phyloP scores from a whole-genome alignment of 140 eudicot genomes.

The Cichorium intybus region DNA sequence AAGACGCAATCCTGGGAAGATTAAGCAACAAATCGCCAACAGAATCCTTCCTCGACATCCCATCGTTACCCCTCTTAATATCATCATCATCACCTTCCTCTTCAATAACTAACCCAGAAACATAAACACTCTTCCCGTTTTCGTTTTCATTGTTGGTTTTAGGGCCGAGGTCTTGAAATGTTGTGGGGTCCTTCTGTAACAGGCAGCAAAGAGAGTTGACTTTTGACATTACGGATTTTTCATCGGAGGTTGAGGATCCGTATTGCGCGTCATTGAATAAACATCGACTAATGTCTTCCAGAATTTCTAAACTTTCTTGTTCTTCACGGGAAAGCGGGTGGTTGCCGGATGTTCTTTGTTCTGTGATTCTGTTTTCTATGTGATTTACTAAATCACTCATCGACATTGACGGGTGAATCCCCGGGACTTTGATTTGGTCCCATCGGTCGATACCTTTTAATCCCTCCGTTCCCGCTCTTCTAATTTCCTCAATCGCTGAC shows the following conservation, averaged over 20 bases:
- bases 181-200: slow-evolving; percentile 60
- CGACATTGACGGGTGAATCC: slow-evolving; percentile 75
- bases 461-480: slow-evolving; percentile 39
- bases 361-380: slow-evolving; percentile 67
- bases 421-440: slow-evolving; percentile 77
- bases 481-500: slow-evolving; percentile 49
- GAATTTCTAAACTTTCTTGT: slow-evolving; percentile 47
- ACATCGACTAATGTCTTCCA: slow-evolving; percentile 75
- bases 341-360: slow-evolving; percentile 47
- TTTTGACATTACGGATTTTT: slow-evolving; percentile 67
- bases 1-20: slow-evolving; percentile 88
- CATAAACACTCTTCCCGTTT: slow-evolving; percentile 14
- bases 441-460: slow-evolving; percentile 41
- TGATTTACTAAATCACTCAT: slow-evolving; percentile 83
- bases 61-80: slow-evolving; percentile 27
- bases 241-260: slow-evolving; percentile 51
- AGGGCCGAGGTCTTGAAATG: slow-evolving; percentile 30
- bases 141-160: slow-evolving; percentile 16
- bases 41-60: slow-evolving; percentile 86
- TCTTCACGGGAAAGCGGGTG: slow-evolving; percentile 51
- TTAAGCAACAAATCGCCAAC: slow-evolving; percentile 79
- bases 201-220: slow-evolving; percentile 89
- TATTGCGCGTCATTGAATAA: slow-evolving; percentile 59
- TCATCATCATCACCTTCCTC: slow-evolving; percentile 19
- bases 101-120: background rate